These are phyloP conservation scores for Mucor sp. DNA, from an alignment of 371 early-diverging fungal species.

Conservation along the genomic window DNA sequence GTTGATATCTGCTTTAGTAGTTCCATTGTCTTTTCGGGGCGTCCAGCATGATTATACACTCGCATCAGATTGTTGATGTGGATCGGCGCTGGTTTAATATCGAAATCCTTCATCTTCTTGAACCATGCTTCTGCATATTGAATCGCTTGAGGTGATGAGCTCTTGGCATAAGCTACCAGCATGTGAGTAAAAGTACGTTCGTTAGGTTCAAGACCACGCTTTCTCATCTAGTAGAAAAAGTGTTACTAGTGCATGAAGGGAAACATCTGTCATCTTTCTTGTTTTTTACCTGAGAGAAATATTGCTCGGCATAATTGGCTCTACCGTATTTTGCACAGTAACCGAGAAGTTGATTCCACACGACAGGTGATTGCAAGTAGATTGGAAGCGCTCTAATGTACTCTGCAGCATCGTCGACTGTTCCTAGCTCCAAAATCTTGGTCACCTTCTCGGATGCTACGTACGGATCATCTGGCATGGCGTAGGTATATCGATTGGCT, in stretches of 20 bases:
- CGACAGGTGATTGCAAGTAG: conserved; percentile 22
- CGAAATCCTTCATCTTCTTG: conserved; percentile 21
- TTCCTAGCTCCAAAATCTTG: conserved; percentile 15
- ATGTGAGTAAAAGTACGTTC: conserved; percentile 37
- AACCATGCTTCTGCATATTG: conserved; percentile 30
- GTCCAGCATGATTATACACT: conserved; percentile 22
- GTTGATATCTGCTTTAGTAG: conserved; percentile 8
- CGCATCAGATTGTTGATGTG: conserved; percentile 35
- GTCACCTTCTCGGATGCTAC: conserved; percentile 17
- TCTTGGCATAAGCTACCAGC: conserved; percentile 21
- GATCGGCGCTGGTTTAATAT: conserved; percentile 20
- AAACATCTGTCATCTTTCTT: background rate
- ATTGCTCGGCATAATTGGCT: conserved; percentile 21
- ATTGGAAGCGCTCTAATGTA: conserved; percentile 24
- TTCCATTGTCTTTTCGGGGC: conserved; percentile 13
- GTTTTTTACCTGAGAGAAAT: conserved; percentile 26
- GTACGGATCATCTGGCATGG: conserved; percentile 29
- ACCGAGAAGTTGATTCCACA: conserved; percentile 33
- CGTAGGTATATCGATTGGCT: conserved; percentile 18
- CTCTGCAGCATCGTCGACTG: conserved; percentile 21
- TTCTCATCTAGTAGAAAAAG: conserved; percentile 31
- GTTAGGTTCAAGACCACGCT: conserved; percentile 34
- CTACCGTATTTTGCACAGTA: conserved; percentile 24
- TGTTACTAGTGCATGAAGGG: background rate
- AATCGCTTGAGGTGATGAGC: conserved; percentile 27